phyloP scores from a whole-genome alignment of 306 rosid species.

The Cucurbita ficifolia region DNA sequence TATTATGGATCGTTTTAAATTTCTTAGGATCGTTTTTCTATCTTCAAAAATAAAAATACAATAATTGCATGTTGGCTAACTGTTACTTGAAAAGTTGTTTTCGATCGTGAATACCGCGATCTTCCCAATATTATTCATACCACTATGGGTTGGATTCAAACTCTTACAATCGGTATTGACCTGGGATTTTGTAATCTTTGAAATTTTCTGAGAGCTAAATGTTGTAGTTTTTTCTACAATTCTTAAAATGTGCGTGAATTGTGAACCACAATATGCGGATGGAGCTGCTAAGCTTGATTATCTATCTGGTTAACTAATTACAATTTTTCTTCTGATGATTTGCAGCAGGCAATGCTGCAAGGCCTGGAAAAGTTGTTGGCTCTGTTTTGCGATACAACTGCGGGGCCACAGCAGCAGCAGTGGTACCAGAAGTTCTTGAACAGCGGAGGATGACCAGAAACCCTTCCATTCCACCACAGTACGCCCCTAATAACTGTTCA shows the following conservation, averaged over 20 bases:
- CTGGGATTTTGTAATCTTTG: background rate
- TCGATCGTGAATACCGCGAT: background rate
- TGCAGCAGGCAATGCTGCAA: slow-evolving; percentile 63
- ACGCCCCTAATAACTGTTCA: slow-evolving; percentile 38
- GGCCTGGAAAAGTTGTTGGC: slow-evolving; percentile 87
- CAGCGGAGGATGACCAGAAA: slow-evolving; percentile 60
- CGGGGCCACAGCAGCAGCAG: slow-evolving; percentile 53
- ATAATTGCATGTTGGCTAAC: background rate
- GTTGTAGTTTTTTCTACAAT: background rate
- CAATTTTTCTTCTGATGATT: background rate
- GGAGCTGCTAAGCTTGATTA: background rate
- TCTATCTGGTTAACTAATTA: background rate
- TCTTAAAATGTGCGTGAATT: too few relatives aligned
- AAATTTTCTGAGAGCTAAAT: background rate
- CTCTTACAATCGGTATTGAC: background rate
- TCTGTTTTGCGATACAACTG: slow-evolving; percentile 65
- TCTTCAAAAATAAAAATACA: background rate
- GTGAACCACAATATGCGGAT: background rate
- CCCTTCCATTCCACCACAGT: slow-evolving; percentile 44
- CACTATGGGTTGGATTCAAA: background rate
- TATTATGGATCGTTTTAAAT: background rate
- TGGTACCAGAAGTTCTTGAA: slow-evolving; percentile 53
- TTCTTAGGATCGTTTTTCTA: background rate
- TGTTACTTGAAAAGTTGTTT: background rate
- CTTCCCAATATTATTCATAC: background rate